Conservation (phyloP, 1,139 yeast species). For the Yamadazyma dendronema region DNA sequence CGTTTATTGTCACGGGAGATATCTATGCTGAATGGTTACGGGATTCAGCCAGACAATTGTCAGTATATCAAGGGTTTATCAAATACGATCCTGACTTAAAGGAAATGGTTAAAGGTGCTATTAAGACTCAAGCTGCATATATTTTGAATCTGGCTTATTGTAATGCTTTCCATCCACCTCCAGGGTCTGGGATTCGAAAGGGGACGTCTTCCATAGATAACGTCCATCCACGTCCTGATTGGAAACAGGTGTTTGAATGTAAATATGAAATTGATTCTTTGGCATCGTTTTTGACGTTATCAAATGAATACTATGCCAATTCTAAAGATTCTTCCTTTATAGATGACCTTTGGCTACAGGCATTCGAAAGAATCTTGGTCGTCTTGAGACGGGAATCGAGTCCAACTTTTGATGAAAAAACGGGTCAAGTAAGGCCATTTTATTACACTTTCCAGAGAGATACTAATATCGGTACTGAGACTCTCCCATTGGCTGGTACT, state of each 20-base stretch:
- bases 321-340: slow-evolving; percentile 56
- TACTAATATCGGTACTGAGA: slow-evolving; percentile 78
- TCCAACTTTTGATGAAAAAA: slow-evolving; percentile 58
- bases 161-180: slow-evolving; percentile 89
- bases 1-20: slow-evolving; percentile 85
- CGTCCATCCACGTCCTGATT: slow-evolving; percentile 69
- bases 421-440: slow-evolving; percentile 51
- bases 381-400: slow-evolving; percentile 61
- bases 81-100: slow-evolving; percentile 49
- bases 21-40: slow-evolving; percentile 89
- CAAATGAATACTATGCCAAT: slow-evolving; percentile 65
- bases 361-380: slow-evolving; percentile 50
- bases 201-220: slow-evolving; percentile 60
- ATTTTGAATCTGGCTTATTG: slow-evolving; percentile 71
- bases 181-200: slow-evolving; percentile 50
- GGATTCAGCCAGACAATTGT: slow-evolving; percentile 80
- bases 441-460: slow-evolving; percentile 69
- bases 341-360: slow-evolving; percentile 56
- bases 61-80: slow-evolving; percentile 68
- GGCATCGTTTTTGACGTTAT: slow-evolving; percentile 74
- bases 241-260: slow-evolving; percentile 79
- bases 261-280: slow-evolving; percentile 86
- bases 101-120: slow-evolving; percentile 70
- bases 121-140: slow-evolving; percentile 71
- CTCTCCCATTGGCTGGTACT: slow-evolving; percentile 70